A percentile compares a stretch with the other conserved stretches of the same genome.
Evolutionary conservation across 257 asterid genomes (phyloP).

Genomic region (Solanum chiquidenum): DNA sequence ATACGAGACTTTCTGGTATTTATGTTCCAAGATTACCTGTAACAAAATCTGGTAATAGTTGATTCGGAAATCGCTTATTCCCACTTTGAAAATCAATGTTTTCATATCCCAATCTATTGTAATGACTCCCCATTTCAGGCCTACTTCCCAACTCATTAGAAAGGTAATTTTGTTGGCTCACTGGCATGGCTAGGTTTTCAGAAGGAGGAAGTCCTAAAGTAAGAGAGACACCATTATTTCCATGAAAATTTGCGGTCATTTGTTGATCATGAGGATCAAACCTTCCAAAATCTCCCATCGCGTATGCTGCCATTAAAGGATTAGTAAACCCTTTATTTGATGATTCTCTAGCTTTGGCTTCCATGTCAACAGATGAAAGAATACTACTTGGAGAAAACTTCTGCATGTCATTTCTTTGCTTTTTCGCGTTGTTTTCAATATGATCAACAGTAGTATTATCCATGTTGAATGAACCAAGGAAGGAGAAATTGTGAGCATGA

Average conservation of each 20-base stretch:
- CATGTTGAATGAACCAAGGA: slow-evolving; percentile 25
- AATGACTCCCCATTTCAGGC: slow-evolving; percentile 13
- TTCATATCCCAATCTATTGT: slow-evolving; percentile 24
- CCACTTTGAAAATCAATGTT: slow-evolving; percentile 44
- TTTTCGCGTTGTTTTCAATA: slow-evolving; percentile 17
- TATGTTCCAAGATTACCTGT: slow-evolving; percentile 16
- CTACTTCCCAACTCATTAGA: slow-evolving; percentile 26
- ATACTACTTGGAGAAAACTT: slow-evolving; percentile 23
- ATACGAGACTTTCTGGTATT: background rate
- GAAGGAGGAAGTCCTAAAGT: slow-evolving; percentile 53
- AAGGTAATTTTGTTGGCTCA: slow-evolving; percentile 26
- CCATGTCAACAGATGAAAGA: slow-evolving; percentile 23
- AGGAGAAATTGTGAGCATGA: slow-evolving; percentile 8
- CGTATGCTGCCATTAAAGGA: slow-evolving; percentile 10
- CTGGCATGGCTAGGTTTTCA: slow-evolving; percentile 20
- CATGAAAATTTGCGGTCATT: slow-evolving; percentile 22
- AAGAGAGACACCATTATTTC: slow-evolving; percentile 25
- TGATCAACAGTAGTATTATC: background rate
- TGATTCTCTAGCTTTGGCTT: slow-evolving; percentile 10
- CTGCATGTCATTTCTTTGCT: slow-evolving; percentile 14
- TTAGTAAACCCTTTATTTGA: slow-evolving; percentile 1
- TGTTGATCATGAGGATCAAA: slow-evolving; percentile 21
- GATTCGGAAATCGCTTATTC: slow-evolving; percentile 36
- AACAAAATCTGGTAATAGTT: slow-evolving; percentile 48
- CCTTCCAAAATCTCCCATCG: slow-evolving; percentile 15